Percentiles rank a stretch among this genome's conserved stretches.
phyloP scores from a whole-genome alignment of 805 yeast species.

The Candida ponderosae region DNA sequence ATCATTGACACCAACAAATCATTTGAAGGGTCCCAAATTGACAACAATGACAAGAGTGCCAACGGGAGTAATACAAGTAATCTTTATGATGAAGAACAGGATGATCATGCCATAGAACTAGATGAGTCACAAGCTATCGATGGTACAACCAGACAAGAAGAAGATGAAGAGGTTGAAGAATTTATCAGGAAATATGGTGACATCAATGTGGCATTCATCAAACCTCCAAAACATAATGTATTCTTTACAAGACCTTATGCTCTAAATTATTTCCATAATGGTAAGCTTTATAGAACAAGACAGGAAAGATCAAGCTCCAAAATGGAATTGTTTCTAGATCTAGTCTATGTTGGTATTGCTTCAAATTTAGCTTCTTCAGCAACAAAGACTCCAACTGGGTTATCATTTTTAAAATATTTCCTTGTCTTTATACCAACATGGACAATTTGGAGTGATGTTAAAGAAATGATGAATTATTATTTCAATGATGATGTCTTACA shows the following conservation, averaged over 20 bases:
- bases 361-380: conserved; percentile 51
- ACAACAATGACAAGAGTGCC: too few relatives aligned
- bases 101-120: too few relatives aligned
- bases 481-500: conserved; percentile 55
- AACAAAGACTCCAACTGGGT: conserved; percentile 40
- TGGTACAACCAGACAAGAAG: too few relatives aligned
- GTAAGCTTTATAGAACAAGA: conserved; percentile 45
- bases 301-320: conserved; percentile 45
- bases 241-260: conserved; percentile 48
- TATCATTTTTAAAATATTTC: conserved; percentile 37
- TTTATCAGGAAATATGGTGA: conserved; percentile 43
- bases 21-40: too few relatives aligned
- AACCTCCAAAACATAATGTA: conserved; percentile 25
- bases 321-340: conserved; percentile 53
- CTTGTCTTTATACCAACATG: conserved; percentile 51
- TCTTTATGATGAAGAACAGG: too few relatives aligned
- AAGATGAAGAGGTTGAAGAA: conserved; percentile 17
- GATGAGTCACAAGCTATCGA: too few relatives aligned
- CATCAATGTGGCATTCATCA: conserved; percentile 37
- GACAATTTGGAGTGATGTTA: conserved; percentile 58
- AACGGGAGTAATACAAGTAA: too few relatives aligned
- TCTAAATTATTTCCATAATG: conserved; percentile 51
- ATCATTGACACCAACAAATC: too few relatives aligned
- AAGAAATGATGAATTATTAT: conserved; percentile 57
- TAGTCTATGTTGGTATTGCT: conserved; percentile 57